Evolutionary conservation across 1,139 yeast species (phyloP), one percentile per base, ranked within the genome.

Genomic region (Hansenula sp.): DNA sequence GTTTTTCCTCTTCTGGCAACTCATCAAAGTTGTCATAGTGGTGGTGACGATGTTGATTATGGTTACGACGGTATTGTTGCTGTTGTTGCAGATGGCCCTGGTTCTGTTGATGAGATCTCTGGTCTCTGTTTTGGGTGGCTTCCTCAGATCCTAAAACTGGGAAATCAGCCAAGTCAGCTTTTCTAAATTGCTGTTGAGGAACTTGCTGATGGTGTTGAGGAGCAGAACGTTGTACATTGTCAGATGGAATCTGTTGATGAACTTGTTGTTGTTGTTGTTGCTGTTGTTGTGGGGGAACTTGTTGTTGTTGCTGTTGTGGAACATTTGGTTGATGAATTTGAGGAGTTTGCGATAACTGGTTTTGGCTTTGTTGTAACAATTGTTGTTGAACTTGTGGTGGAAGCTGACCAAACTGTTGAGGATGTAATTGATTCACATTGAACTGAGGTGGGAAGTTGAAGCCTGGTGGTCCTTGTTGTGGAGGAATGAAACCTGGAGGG

Each of bases 121-220:
- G 40, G 12, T 38, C 42, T 27, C 36, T 39, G 5, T 41, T 36
- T 12, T 29, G 41, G 8, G 34, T 42, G 6, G 64, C 52, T 21
- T 58, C 69, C 51, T 69, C 73, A 9, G 77, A 60, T 1, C 79
- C 79, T 44, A 74, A 65, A 14, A 72, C 73, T 4, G 79, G 79
- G 52, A 74, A 73, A 41, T 71, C 73, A 10, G 75, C 66, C 42
- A 69, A 60, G 47, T 73, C 75, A 5, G 65, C 69, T 45, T 39
- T 41, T 33, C 32, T 30, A 41, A 37, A 16, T 16, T 32, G 17
- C 19, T 22, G 21, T 6, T 9, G 11, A n/a, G 13, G 25, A 9
- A 12, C 9, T 24, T 8, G 24, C 6, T 25, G 29, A 7, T 13
- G 29, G 2, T 25, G 24, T 41, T 48, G 49, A 25, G 44, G 43